Evolutionary conservation across 2,329 filamentous ascomycete genomes (phyloP).

Genomic region (Beauveria sp.): DNA sequence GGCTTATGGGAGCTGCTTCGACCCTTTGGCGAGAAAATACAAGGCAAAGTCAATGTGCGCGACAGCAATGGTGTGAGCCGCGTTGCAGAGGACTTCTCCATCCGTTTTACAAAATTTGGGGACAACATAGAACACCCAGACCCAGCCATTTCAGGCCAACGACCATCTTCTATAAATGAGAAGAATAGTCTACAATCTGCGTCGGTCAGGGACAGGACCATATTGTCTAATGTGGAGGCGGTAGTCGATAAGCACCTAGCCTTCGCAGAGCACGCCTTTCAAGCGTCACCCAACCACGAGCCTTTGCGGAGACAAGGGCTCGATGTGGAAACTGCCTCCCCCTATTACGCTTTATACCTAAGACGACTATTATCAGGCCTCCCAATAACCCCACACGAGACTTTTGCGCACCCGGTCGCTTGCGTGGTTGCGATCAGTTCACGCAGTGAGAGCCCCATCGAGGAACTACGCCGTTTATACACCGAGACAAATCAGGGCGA

Average conservation of each 20-base stretch:
- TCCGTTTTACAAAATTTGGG: constrained; percentile 73
- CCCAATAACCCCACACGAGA: constrained; percentile 76
- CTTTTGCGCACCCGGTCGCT: constrained; percentile 89
- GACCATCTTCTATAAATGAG: constrained; percentile 35
- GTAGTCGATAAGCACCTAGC: constrained; percentile 73
- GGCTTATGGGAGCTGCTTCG: constrained; percentile 80
- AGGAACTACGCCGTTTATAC: constrained; percentile 79
- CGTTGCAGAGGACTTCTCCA: constrained; percentile 80
- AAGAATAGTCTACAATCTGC: constrained; percentile 21
- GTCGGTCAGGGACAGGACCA: constrained; percentile 22
- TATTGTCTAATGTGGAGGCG: constrained; percentile 63
- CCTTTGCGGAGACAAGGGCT: constrained; percentile 33
- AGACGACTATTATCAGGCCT: constrained; percentile 74
- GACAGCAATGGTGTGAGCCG: constrained; percentile 83
- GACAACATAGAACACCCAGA: constrained; percentile 47
- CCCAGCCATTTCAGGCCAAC: constrained; percentile 23
- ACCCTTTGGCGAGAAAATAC: constrained; percentile 82
- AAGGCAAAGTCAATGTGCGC: constrained; percentile 81
- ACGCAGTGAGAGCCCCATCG: constrained; percentile 72
- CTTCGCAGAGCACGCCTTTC: constrained; percentile 59
- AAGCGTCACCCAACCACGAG: constrained; percentile 27
- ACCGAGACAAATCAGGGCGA: constrained; percentile 73
- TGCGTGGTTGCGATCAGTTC: constrained; percentile 95
- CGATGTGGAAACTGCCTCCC: constrained; percentile 53
- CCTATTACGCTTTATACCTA: constrained; percentile 80